These are phyloP conservation scores for Selaginella moellendorffii DNA, from an alignment of 75 land plant genomes.

Conservation along the genomic window DNA sequence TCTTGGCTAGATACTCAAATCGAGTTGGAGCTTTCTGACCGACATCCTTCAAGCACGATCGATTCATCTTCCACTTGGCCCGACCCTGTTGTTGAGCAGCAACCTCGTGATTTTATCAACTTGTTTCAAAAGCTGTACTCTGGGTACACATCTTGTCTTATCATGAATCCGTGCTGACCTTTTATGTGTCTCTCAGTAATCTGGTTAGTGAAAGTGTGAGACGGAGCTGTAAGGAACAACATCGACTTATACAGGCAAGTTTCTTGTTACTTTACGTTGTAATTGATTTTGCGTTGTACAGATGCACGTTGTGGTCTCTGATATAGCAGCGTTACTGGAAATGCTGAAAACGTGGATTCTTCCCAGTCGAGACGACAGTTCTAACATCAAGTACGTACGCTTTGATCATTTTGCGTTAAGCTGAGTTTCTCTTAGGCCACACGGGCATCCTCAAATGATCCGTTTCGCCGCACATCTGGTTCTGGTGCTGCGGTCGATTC, in stretches of 20 bases:
- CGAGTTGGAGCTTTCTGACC: conserved; percentile 44
- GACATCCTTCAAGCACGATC: conserved; percentile 21
- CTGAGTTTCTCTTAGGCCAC: conserved; percentile 37
- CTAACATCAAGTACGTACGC: too few species aligned
- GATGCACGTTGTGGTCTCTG: conserved; percentile 81
- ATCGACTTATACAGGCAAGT: conserved; percentile 69
- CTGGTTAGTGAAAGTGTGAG: conserved; percentile 68
- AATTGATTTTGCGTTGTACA: conserved; percentile 19
- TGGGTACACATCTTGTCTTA: conserved; percentile 21
- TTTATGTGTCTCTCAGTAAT: conserved; percentile 28
- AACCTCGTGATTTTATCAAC: conserved; percentile 60
- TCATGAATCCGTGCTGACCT: background rate
- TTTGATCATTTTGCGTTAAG: too few species aligned
- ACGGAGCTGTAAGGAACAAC: conserved; percentile 88
- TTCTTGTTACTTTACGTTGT: too few species aligned
- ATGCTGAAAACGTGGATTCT: conserved; percentile 81
- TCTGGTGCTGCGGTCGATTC: conserved; percentile 64
- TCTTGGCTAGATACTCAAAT: conserved; percentile 89
- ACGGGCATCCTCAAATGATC: conserved; percentile 93
- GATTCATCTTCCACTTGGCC: conserved; percentile 40
- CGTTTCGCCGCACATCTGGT: conserved; percentile 95
- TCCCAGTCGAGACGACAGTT: conserved; percentile 53
- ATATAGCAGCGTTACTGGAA: conserved; percentile 59
- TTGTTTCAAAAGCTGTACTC: conserved; percentile 96
- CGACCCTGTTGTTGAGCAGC: conserved; percentile 81